Conservation (phyloP, 257 asterid genomes). For the Scutellaria galericulata region DNA sequence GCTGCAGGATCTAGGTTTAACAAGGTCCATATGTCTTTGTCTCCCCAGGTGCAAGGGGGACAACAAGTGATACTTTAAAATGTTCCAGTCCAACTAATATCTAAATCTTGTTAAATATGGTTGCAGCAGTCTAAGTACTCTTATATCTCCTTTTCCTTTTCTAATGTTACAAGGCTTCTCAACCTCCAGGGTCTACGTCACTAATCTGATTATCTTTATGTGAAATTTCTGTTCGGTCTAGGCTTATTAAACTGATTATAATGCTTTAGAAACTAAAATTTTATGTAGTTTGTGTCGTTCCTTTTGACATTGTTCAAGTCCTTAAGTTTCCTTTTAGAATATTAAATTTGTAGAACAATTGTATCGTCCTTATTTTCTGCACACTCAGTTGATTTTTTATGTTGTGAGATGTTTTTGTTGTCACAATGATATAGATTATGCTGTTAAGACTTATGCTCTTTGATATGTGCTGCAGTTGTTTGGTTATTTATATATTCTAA, state of each 20-base stretch:
- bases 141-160: neutral
- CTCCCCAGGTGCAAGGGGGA: neutral
- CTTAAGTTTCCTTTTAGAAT: constrained; percentile 20
- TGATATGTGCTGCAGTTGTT: constrained; percentile 4
- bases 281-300: constrained; percentile 5
- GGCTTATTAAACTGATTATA: constrained; percentile 1
- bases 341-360: neutral
- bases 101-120: constrained; percentile 12
- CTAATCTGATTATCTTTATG: constrained; percentile 22
- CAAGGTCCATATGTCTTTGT: neutral
- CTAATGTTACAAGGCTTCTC: constrained; percentile 21
- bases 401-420: constrained; percentile 7
- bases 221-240: neutral
- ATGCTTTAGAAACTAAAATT: constrained; percentile 6
- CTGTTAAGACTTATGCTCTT: neutral
- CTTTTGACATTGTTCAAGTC: constrained; percentile 18
- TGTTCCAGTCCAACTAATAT: neutral
- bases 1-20: constrained; percentile 8
- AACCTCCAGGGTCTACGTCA: constrained; percentile 6
- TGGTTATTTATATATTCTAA: constrained; percentile 2
- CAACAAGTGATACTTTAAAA: neutral
- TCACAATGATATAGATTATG: constrained; percentile 11
- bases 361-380: neutral
- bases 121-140: constrained; percentile 17
- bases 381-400: neutral